Percentiles rank a stretch among this genome's conserved stretches.
These are phyloP conservation scores for Boletales sp. DNA, from an alignment of 768 basidiomycete species.

Conservation along the genomic window DNA sequence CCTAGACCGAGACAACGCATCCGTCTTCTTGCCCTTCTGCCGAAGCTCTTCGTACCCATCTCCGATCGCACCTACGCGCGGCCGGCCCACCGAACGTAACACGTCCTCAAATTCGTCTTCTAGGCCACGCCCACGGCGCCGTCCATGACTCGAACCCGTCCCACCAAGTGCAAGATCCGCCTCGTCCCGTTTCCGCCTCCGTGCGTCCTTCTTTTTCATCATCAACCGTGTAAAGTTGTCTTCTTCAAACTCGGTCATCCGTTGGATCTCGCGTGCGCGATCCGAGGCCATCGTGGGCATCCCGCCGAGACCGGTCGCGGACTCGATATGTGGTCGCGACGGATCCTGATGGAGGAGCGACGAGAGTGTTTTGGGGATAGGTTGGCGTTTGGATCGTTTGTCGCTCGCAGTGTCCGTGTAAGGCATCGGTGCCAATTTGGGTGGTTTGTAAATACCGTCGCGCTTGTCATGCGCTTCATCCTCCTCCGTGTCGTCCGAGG, in stretches of 20 bases:
- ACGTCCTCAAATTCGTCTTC: constrained; percentile 87
- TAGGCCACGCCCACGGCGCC: constrained; percentile 62
- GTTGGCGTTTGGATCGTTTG: constrained; percentile 45
- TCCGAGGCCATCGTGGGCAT: constrained; percentile 52
- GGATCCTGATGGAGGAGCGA: constrained; percentile 51
- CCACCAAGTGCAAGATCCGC: constrained; percentile 86
- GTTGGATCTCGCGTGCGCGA: constrained; percentile 75
- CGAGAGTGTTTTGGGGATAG: constrained; percentile 61
- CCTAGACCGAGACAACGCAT: constrained; percentile 59
- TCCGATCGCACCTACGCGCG: constrained; percentile 37
- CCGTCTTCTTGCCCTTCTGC: constrained; percentile 59
- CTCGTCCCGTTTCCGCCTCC: constrained; percentile 72
- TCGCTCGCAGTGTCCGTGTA: constrained; percentile 60
- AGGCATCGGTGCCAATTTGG: constrained; percentile 84
- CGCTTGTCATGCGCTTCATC: constrained; percentile 21
- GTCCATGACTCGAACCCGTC: constrained; percentile 49
- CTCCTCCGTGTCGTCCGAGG: constrained; percentile 31
- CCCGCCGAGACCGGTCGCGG: constrained; percentile 68
- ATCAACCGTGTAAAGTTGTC: constrained; percentile 89
- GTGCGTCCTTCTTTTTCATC: constrained; percentile 85
- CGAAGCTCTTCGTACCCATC: constrained; percentile 86
- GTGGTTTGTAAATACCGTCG: constrained; percentile 75
- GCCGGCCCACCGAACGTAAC: constrained; percentile 55
- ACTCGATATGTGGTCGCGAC: constrained; percentile 64
- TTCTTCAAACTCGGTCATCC: constrained; percentile 88